These are phyloP conservation scores for Hypericum perforatum DNA, from an alignment of 345 rosid genomes.

Conservation along the genomic window DNA sequence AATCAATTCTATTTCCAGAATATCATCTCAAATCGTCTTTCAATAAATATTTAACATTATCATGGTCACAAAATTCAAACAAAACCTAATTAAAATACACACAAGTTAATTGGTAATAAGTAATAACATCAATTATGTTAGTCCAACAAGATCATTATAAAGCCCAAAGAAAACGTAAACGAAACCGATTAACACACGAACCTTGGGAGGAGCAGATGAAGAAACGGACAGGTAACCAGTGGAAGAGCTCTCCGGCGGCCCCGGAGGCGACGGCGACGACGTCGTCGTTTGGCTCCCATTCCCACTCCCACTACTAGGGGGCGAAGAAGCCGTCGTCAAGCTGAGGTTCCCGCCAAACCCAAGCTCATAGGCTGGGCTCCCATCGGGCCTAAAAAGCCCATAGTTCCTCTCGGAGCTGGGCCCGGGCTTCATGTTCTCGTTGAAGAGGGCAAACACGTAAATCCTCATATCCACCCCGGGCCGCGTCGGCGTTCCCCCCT, in stretches of 20 bases:
- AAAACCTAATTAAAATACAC: no score
- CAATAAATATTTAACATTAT: no score
- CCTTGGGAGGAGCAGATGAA: no score
- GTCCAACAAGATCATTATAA: no score
- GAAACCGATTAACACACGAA: no score
- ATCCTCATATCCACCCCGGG: conserved; percentile 52
- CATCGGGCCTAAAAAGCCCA: conserved; percentile 86
- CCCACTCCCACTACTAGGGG: neutral
- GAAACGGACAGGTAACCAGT: conserved; percentile 15
- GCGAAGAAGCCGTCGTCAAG: neutral
- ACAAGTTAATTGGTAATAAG: no score
- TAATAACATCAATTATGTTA: no score
- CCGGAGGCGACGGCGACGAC: neutral
- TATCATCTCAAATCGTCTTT: no score
- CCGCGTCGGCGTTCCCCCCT: conserved; percentile 67
- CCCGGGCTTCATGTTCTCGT: conserved; percentile 93
- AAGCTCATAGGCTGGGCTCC: conserved; percentile 57
- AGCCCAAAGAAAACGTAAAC: no score
- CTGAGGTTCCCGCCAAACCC: conserved; percentile 14
- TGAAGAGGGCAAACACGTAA: conserved; percentile 77
- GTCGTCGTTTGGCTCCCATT: neutral
- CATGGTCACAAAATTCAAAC: no score
- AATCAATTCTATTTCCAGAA: no score
- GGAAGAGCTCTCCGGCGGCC: conserved; percentile 9
- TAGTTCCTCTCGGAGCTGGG: conserved; percentile 94